A percentile compares a stretch with the other conserved stretches of the same genome.
phyloP scores from a whole-genome alignment of 2,329 filamentous ascomycete species.

The Claviceps africana region DNA sequence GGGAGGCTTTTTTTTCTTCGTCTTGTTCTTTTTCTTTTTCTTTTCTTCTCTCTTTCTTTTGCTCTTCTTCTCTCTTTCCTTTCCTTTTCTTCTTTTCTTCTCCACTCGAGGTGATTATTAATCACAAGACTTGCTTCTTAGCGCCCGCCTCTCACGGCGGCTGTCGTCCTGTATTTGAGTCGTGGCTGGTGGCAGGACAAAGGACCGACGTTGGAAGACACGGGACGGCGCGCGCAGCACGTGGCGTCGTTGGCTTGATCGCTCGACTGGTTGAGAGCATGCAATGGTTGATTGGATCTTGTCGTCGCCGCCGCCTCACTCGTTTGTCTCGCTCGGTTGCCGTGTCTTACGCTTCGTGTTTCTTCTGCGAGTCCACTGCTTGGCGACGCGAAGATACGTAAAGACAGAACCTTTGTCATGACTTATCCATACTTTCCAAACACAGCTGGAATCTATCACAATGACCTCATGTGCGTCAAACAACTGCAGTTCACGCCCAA shows the following conservation, averaged over 20 bases:
- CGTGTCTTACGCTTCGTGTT: neutral
- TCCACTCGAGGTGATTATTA: neutral
- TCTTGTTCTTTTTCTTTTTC: neutral
- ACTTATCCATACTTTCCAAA: too few species aligned
- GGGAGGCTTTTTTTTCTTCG: neutral
- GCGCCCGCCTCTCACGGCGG: neutral
- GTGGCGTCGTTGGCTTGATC: neutral
- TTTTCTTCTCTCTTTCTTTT: neutral
- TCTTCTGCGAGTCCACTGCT: neutral
- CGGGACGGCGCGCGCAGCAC: slow-evolving; percentile 4
- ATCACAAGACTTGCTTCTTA: neutral
- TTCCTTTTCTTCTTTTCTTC: neutral
- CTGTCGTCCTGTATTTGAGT: neutral
- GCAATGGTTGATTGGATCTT: neutral
- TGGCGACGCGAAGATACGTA: neutral
- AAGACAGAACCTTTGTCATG: neutral
- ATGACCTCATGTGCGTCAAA: neutral
- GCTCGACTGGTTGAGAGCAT: neutral
- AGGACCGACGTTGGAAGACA: neutral
- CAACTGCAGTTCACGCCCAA: neutral
- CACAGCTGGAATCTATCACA: too few species aligned
- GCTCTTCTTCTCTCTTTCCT: neutral
- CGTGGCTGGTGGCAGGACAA: neutral
- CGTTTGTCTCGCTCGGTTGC: neutral
- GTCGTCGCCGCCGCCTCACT: neutral